phyloP scores from a whole-genome alignment of 2,329 filamentous ascomycete species.

The Pseudocercospora crystallina region DNA sequence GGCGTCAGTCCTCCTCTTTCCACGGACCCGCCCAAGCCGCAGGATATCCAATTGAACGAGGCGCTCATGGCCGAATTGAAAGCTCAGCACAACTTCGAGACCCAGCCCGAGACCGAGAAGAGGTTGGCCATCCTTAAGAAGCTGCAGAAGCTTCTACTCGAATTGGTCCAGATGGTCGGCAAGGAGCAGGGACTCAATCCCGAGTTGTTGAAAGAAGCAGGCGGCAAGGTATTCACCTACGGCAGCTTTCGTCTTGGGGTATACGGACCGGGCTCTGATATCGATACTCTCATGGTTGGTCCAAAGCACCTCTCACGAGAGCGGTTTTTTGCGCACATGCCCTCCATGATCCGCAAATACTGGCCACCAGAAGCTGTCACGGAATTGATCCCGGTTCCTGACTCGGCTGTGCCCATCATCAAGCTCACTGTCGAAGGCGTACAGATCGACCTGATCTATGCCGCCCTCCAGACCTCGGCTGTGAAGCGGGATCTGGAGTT shows the following conservation, averaged over 20 bases:
- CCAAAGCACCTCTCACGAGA: constrained; percentile 85
- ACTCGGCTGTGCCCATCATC: constrained; percentile 95
- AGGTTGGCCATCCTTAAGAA: constrained; percentile 70
- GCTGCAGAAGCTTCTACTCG: constrained; percentile 76
- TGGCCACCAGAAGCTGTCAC: constrained; percentile 76
- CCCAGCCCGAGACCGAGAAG: constrained; percentile 75
- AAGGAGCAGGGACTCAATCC: constrained; percentile 71
- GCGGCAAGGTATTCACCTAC: constrained; percentile 92
- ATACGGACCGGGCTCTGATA: constrained; percentile 93
- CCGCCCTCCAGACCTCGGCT: constrained; percentile 42
- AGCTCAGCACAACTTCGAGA: constrained; percentile 88
- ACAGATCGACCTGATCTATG: constrained; percentile 84
- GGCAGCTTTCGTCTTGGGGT: constrained; percentile 94
- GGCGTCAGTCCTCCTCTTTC: constrained; percentile 64
- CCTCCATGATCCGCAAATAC: constrained; percentile 73
- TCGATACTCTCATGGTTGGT: constrained; percentile 90
- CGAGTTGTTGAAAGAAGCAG: constrained; percentile 75
- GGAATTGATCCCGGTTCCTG: constrained; percentile 79
- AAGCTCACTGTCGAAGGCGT: constrained; percentile 90
- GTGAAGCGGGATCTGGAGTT: constrained; percentile 64
- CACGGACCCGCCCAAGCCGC: constrained; percentile 68
- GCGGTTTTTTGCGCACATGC: constrained; percentile 90
- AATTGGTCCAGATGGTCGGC: constrained; percentile 83
- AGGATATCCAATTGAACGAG: constrained; percentile 75
- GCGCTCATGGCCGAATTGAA: constrained; percentile 81